Evolutionary conservation across 768 basidiomycete genomes (phyloP).

Genomic region (Termitomyces sp.): DNA sequence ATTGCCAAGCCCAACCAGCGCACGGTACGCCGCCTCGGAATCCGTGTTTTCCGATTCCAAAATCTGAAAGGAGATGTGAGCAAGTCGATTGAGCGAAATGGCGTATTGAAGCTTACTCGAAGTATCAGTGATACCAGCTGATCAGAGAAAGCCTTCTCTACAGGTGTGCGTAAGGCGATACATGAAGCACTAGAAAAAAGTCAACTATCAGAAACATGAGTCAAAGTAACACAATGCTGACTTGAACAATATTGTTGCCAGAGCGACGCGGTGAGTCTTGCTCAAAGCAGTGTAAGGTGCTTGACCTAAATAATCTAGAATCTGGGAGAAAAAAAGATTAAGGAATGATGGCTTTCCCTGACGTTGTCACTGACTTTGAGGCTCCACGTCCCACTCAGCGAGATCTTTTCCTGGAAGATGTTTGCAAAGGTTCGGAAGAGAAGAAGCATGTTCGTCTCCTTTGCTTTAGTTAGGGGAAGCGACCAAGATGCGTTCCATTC

Average conservation of each 20-base stretch:
- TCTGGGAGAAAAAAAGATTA: constrained; percentile 28
- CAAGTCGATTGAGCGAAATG: not conserved
- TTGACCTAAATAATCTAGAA: constrained; percentile 47
- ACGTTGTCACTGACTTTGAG: constrained; percentile 23
- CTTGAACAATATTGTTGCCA: constrained; percentile 88
- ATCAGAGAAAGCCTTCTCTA: constrained; percentile 32
- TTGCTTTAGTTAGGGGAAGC: constrained; percentile 54
- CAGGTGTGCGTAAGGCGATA: constrained; percentile 35
- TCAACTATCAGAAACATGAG: not conserved
- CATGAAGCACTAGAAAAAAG: constrained; percentile 55
- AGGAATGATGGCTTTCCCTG: not conserved
- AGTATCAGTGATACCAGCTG: constrained; percentile 39
- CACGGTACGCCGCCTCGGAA: constrained; percentile 65
- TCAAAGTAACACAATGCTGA: constrained; percentile 31
- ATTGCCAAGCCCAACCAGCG: constrained; percentile 70
- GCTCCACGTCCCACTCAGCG: constrained; percentile 44
- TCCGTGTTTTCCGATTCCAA: constrained; percentile 48
- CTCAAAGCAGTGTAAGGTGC: constrained; percentile 49
- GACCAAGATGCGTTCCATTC: constrained; percentile 58
- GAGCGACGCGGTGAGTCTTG: constrained; percentile 68
- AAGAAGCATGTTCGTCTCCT: constrained; percentile 83
- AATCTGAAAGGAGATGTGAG: constrained; percentile 30
- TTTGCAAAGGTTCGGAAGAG: constrained; percentile 79
- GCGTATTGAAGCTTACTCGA: constrained; percentile 29
- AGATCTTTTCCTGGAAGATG: constrained; percentile 53